Evolutionary conservation across 2,329 filamentous ascomycete genomes (phyloP), one percentile per base, ranked within the genome.

Genomic region (Shiraia bambusicola): DNA sequence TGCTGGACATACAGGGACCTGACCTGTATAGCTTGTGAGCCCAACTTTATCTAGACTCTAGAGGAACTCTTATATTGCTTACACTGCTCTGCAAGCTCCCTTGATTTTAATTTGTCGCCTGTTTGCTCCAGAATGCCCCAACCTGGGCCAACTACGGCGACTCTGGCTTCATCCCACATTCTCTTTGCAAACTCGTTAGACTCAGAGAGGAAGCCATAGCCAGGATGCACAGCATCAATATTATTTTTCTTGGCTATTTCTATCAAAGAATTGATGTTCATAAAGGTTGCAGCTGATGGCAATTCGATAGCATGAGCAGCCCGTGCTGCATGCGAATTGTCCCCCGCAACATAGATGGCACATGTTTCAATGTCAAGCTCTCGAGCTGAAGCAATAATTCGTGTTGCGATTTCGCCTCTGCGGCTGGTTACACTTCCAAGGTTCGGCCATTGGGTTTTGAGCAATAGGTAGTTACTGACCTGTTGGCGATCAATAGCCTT

Each of bases 361-460:
- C 75, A 78, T 1, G 79, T 82, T 39, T 80, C 74, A 7, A 82
- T 69, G 10, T 67, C 69, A 3, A 83, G 68, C 62, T 85, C 82
- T 28, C 79, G 72, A n/a, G 78, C 78, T 40, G 81, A 74, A 22
- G 76, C 74, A 25, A 84, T 68, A 34, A 84, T 81, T 10, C 82
- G 74, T 2, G 79, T 75, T 39, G 81, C 81, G 37, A 86, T 84
- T 61, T 85, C 82, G 40, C 82, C 82, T 68, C 80, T 81, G 37
- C 3, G 6, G 6, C 15, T 1, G 19, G 14, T 42, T 30, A 49
- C 43, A 11, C 44, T 35, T 4, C 2, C 6, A 0, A n/a, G n/a
- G n/a, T n/a, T n/a, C n/a, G n/a, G n/a, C n/a, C n/a, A n/a, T n/a
- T n/a, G n/a, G n/a, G n/a, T 16, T 12, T 9, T 22, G 19, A 6